Conservation (phyloP, 768 basidiomycete genomes). For the Trametes sanguinea region DNA sequence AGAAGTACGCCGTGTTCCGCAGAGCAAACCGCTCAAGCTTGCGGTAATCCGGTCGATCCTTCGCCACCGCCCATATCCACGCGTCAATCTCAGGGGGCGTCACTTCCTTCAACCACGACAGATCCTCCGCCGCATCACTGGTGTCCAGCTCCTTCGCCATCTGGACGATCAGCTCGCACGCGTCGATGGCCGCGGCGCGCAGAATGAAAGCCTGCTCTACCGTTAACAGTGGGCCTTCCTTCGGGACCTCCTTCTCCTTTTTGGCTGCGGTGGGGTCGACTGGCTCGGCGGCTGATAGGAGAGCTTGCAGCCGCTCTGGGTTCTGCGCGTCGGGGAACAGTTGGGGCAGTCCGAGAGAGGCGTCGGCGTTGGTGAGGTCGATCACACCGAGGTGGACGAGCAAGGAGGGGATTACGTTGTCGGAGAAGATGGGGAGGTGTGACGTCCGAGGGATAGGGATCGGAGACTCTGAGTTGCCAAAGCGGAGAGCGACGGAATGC, state of each 20-base stretch:
- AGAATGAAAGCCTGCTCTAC: conserved; percentile 66
- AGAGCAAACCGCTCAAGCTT: conserved; percentile 66
- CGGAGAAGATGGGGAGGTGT: conserved; percentile 68
- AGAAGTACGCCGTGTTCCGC: conserved; percentile 71
- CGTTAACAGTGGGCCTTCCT: conserved; percentile 57
- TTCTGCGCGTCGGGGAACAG: conserved; percentile 53
- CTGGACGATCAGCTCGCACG: conserved; percentile 69
- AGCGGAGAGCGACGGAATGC: conserved; percentile 67
- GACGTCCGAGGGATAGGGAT: conserved; percentile 54
- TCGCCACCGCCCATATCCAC: conserved; percentile 85
- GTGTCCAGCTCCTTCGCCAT: conserved; percentile 44
- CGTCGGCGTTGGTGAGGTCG: conserved; percentile 51
- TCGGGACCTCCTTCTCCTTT: conserved; percentile 30
- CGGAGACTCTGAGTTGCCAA: conserved; percentile 54
- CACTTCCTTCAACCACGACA: conserved; percentile 57
- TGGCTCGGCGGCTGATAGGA: conserved; percentile 40
- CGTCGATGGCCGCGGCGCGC: conserved; percentile 79
- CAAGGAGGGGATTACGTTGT: conserved; percentile 84
- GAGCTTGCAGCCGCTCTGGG: conserved; percentile 38
- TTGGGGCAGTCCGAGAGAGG: conserved; percentile 42
- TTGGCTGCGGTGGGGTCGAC: conserved; percentile 18
- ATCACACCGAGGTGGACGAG: conserved; percentile 77
- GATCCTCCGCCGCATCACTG: conserved; percentile 29
- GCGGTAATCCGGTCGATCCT: conserved; percentile 74
- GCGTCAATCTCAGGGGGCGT: conserved; percentile 64